phyloP scores from a whole-genome alignment of 371 early-diverging fungal genomes.

The Mucor plumbeus region DNA sequence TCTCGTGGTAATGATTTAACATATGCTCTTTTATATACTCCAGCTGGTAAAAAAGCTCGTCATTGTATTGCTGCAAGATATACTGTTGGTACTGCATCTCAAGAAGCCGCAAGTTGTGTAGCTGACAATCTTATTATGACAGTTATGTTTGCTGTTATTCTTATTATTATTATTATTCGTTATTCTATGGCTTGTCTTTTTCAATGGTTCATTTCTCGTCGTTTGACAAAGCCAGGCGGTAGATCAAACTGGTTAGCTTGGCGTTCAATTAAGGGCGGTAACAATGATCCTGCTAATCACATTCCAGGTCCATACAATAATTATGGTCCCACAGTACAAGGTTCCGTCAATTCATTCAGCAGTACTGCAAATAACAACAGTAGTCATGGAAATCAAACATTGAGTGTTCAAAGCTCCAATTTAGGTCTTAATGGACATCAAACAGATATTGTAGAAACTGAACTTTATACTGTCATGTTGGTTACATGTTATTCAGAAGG shows the following conservation, averaged over 20 bases:
- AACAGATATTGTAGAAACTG: slow-evolving; percentile 47
- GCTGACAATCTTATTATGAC: slow-evolving; percentile 56
- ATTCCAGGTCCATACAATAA: slow-evolving; percentile 52
- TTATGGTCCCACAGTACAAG: slow-evolving; percentile 38
- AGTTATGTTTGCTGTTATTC: slow-evolving; percentile 49
- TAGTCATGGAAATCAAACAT: slow-evolving; percentile 52
- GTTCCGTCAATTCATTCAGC: slow-evolving; percentile 26
- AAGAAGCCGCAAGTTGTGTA: slow-evolving; percentile 57
- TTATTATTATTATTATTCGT: slow-evolving; percentile 49
- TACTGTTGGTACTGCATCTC: slow-evolving; percentile 51
- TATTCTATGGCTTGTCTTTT: slow-evolving; percentile 67
- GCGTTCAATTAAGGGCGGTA: slow-evolving; percentile 59
- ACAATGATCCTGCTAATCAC: slow-evolving; percentile 55
- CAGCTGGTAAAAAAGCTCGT: slow-evolving; percentile 40
- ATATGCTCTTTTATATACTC: slow-evolving; percentile 43
- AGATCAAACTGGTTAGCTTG: slow-evolving; percentile 55
- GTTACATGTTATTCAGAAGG: slow-evolving; percentile 86
- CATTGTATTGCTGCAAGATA: slow-evolving; percentile 48
- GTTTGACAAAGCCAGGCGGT: slow-evolving; percentile 53
- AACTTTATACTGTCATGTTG: slow-evolving; percentile 59
- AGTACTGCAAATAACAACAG: slow-evolving; percentile 53
- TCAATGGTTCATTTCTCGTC: slow-evolving; percentile 57
- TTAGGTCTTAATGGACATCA: slow-evolving; percentile 19
- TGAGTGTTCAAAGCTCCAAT: slow-evolving; percentile 22
- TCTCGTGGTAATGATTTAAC: slow-evolving; percentile 53